phyloP scores from a whole-genome alignment of 2,329 filamentous ascomycete species.

The Gliomastix tumulicola region DNA sequence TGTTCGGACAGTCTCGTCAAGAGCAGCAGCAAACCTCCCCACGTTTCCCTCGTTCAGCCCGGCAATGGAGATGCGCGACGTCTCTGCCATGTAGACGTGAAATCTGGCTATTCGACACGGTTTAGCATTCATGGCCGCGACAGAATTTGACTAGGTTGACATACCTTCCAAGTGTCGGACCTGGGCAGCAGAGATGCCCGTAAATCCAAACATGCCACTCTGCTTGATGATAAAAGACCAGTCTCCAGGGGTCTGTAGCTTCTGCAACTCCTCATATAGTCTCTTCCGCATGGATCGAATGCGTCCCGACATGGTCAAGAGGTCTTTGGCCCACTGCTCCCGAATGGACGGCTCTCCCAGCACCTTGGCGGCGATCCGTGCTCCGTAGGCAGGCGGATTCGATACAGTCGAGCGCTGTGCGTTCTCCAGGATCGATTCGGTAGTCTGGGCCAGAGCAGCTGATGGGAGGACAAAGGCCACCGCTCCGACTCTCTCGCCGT shows the following conservation, averaged over 20 bases:
- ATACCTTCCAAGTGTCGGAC: conserved; percentile 26
- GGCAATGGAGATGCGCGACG: conserved; percentile 28
- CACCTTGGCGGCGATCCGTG: conserved; percentile 22
- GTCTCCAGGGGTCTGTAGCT: conserved; percentile 21
- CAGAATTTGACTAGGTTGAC: conserved; percentile 2
- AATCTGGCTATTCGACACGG: conserved; percentile 14
- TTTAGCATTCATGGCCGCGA: no score
- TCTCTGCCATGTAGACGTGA: conserved; percentile 30
- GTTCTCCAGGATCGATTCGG: conserved; percentile 20
- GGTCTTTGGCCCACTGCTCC: conserved; percentile 23
- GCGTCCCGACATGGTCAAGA: conserved; percentile 25
- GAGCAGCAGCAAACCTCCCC: neutral
- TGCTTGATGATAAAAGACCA: conserved; percentile 28
- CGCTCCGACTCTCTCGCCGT: conserved; percentile 26
- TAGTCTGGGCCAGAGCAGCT: conserved; percentile 6
- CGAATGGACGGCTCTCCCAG: conserved; percentile 16
- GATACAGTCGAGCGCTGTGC: conserved; percentile 24
- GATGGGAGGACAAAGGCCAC: conserved; percentile 16
- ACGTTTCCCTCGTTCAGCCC: conserved; percentile 28
- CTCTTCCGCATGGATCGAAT: conserved; percentile 24
- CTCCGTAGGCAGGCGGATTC: conserved; percentile 25
- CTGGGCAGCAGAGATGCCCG: conserved; percentile 40
- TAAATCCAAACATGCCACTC: conserved; percentile 33
- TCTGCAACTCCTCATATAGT: conserved; percentile 21
- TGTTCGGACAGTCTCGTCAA: neutral